Base-by-base conservation (phyloP, 192 early-diverging fungal species). In the Phlyctochytrium arcticum region DNA sequence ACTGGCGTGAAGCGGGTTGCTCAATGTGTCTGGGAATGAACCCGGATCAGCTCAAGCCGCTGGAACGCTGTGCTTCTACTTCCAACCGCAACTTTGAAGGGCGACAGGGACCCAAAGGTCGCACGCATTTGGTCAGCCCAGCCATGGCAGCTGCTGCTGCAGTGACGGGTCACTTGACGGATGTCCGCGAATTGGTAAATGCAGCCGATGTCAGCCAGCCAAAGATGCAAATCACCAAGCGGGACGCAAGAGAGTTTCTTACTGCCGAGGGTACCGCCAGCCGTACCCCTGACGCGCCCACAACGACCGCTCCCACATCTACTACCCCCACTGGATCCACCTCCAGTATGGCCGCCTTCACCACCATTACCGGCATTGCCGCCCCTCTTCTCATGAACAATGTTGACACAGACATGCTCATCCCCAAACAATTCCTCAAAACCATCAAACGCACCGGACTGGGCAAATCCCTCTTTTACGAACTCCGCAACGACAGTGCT, bases 21-120 rank as follows among this genome's bases (percentile, higher is more conserved):
- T 85, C 83, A 47, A 87, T 87, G 85, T 87, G 85, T 72, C 71
- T 88, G 7, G 87, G 87, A 46, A 88, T 88, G 87, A 88, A 88
- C 68, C 82, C 82, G 24, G 87, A 88, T 70, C 85, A 87, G 58
- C 79, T 88, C 10, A 79, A 79, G 48, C 83, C 87, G 36, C 67
- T 74, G 24, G 87, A 88, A 62, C 76, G 87, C 31, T 88, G 87
- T 69, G 87, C 87, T 10, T 83, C 80, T 46, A 88, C 87, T 17
- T 84, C 81, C n/a, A 88, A 88, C 70, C 75, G 87, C 53, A 88
- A 88, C 77, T 88, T 88, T 72, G 84, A 88, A 62, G 87, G 87
- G 26, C 67, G 87, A 31, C 87, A 88, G 62, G 87, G 87, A 15
- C 78, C 79, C 4, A 79, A 80, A 34, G 85, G 87, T 27, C 71